phyloP scores from a whole-genome alignment of 148 eudicot species.

The Salicornia ramosissima region DNA sequence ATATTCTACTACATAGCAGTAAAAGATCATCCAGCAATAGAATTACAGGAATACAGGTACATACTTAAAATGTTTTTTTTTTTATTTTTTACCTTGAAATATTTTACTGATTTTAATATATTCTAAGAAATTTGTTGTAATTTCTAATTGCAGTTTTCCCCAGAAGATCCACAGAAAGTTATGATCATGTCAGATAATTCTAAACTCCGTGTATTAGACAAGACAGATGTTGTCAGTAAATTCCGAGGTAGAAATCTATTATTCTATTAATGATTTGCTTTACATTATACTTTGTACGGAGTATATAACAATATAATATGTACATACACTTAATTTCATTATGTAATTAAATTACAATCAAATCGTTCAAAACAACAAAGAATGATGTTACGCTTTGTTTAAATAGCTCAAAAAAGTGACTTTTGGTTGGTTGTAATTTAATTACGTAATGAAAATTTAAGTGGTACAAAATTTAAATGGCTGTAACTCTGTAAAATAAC shows the following conservation, averaged over 20 bases:
- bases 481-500: no score
- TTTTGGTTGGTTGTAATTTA: neutral
- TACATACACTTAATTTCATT: no score
- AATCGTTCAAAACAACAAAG: no score
- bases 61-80: neutral
- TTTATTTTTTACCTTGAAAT: neutral
- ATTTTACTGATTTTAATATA: neutral
- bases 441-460: neutral
- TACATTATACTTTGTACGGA: no score
- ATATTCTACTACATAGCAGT: constrained; percentile 36
- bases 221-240: constrained; percentile 48
- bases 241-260: constrained; percentile 50
- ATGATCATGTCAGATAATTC: constrained; percentile 69
- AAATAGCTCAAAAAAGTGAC: no score
- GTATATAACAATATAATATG: no score
- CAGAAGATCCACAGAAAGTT: constrained; percentile 40
- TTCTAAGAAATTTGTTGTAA: constrained; percentile 15
- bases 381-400: no score
- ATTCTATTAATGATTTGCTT: no score
- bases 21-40: constrained; percentile 44
- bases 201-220: constrained; percentile 59
- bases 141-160: constrained; percentile 42
- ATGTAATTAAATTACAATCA: no score
- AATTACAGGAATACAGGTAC: constrained; percentile 75
- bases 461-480: no score